Percentiles rank a stretch among this genome's conserved stretches.
Evolutionary conservation across 768 basidiomycete species (phyloP).

Genomic region (Leccinum sublutescens): DNA sequence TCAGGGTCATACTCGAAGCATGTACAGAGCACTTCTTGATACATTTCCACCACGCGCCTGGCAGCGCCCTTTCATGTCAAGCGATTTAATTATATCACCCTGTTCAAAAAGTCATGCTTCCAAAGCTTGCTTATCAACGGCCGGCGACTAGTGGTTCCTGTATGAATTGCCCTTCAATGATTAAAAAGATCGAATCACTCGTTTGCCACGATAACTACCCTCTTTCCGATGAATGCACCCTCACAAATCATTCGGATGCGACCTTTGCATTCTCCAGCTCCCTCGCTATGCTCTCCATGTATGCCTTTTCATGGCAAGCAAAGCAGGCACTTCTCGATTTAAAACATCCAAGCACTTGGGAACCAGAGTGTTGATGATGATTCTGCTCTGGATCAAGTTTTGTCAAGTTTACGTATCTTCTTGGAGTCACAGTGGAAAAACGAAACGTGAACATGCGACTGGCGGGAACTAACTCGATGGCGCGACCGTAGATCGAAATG

Average conservation of each 20-base stretch:
- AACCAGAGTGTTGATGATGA: slow-evolving; percentile 19
- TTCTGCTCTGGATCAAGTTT: slow-evolving; percentile 32
- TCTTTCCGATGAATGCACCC: neutral
- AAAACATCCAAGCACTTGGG: slow-evolving; percentile 40
- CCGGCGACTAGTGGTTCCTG: too few relatives aligned
- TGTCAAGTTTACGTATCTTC: slow-evolving; percentile 4
- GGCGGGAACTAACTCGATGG: neutral
- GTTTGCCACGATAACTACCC: neutral
- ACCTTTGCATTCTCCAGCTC: slow-evolving; percentile 33
- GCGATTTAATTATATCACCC: too few relatives aligned
- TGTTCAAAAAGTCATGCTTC: too few relatives aligned
- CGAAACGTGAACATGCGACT: neutral
- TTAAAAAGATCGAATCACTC: neutral
- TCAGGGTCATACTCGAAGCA: too few relatives aligned
- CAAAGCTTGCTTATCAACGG: too few relatives aligned
- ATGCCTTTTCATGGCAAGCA: slow-evolving; percentile 41
- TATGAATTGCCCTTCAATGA: neutral
- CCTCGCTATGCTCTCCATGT: slow-evolving; percentile 40
- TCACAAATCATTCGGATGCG: neutral
- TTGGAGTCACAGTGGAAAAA: neutral
- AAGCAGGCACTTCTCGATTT: slow-evolving; percentile 36
- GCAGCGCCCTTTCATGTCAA: neutral
- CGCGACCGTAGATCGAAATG: neutral
- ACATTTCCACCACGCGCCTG: neutral
- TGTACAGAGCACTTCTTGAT: neutral